phyloP scores from a whole-genome alignment of 768 basidiomycete species.

The Suillus subaureus region DNA sequence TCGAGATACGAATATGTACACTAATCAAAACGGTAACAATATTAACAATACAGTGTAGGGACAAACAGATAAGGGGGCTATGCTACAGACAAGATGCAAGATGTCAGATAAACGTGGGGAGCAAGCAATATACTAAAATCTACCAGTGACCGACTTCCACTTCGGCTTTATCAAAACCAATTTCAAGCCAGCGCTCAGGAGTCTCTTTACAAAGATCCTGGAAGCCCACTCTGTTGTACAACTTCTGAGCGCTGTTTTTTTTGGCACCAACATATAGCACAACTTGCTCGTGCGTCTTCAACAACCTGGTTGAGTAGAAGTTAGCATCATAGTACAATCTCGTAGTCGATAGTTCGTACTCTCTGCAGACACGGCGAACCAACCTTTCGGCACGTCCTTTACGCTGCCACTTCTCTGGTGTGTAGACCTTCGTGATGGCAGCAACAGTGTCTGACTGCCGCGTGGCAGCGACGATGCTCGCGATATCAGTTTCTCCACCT shows the following conservation, averaged over 20 bases:
- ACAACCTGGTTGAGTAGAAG: constrained; percentile 35
- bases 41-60: background rate
- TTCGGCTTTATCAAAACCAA: constrained; percentile 49
- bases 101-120: too few species aligned
- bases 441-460: constrained; percentile 50
- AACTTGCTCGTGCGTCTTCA: constrained; percentile 45
- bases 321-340: constrained; percentile 11
- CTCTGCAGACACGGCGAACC: constrained; percentile 48
- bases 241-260: constrained; percentile 47
- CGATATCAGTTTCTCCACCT: constrained; percentile 22
- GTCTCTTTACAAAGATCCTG: constrained; percentile 42
- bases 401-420: constrained; percentile 45
- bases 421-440: constrained; percentile 63
- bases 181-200: constrained; percentile 52
- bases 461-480: constrained; percentile 59
- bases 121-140: constrained; percentile 9
- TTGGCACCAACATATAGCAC: constrained; percentile 55
- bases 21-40: background rate
- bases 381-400: constrained; percentile 53
- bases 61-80: background rate
- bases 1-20: background rate
- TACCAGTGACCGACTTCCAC: constrained; percentile 72
- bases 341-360: constrained; percentile 31
- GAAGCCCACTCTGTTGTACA: constrained; percentile 59
- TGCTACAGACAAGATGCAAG: background rate